Evolutionary conservation across 2,329 filamentous ascomycete species (phyloP), one percentile per base, ranked within the genome.

Genomic region (Hymenoscyphus salicellus): DNA sequence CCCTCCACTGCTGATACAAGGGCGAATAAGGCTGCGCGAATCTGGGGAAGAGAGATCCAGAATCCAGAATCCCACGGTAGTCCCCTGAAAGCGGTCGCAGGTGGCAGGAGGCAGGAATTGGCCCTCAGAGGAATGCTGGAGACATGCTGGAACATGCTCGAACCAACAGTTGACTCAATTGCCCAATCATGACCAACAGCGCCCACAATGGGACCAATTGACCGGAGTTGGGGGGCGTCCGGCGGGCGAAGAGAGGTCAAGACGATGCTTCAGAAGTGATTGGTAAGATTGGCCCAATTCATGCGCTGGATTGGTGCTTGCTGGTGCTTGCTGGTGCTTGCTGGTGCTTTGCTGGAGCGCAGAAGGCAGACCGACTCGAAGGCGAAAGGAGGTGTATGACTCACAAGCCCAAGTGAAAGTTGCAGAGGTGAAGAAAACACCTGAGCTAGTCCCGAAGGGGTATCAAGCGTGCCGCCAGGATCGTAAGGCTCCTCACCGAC

Each of bases 211-310:
- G 60, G 14, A 46, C 58, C n/a, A 32, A 55, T 7, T 28, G 23
- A 30, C 17, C 41, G 46, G 32, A 33, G 46, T 36, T 52, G 46
- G 46, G 46, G 30, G 20, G 30, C 11, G 26, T 55, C 28, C 30
- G 49, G 52, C 14, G 52, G 43, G 14, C 5, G 20, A 46, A 30
- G 38, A 33, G 1, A 33, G 14, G 55, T 28, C n/a, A 16, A 38
- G 30, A 20, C 8, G 33, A 46, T 49, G 52, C 26, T 62, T 41
- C 33, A 55, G 59, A 58, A 23, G 23, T 58, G 61, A 59, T 63
- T 59, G 61, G 61, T 63, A 52, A 63, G 61, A 60, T 43, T 28
- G 43, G 26, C 41, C 32, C 61, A 63, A 63, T 63, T 63, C 55
- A 49, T 59, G 55, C 61, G 60, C 55, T 52, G 20, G 58, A 55